A percentile compares a stretch with the other conserved stretches of the same genome.
Conservation (phyloP, 257 asterid genomes). For the Petunia axillaris region DNA sequence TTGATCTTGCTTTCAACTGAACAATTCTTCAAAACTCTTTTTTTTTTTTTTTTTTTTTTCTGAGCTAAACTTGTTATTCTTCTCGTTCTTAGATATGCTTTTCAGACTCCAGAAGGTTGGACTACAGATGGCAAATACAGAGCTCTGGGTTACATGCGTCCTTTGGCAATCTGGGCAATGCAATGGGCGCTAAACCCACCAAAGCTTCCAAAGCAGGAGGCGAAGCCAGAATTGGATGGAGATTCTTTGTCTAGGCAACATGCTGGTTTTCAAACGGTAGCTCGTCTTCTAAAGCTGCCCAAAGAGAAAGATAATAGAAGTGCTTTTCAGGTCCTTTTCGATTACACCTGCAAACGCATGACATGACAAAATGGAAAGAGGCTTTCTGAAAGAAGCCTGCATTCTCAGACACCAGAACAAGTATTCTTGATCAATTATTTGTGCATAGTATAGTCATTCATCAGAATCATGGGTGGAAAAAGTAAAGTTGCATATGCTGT, state of each 20-base stretch:
- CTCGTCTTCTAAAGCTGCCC: conserved; percentile 68
- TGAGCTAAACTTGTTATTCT: neutral
- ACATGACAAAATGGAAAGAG: conserved; percentile 38
- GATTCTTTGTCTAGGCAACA: conserved; percentile 70
- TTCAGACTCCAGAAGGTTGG: conserved; percentile 96
- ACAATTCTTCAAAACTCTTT: neutral
- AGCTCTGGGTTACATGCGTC: conserved; percentile 86
- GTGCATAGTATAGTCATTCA: neutral
- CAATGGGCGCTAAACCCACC: conserved; percentile 86
- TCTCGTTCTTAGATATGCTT: conserved; percentile 59
- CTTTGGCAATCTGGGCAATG: conserved; percentile 97
- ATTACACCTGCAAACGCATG: conserved; percentile 79
- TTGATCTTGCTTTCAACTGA: neutral
- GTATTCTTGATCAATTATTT: conserved; percentile 16
- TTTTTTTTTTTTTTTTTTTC: too few relatives aligned
- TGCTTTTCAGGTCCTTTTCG: conserved; percentile 70
- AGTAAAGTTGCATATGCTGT: neutral
- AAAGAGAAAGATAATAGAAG: conserved; percentile 71
- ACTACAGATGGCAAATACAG: conserved; percentile 72
- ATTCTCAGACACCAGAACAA: neutral
- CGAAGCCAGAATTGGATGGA: conserved; percentile 50
- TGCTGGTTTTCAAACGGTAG: conserved; percentile 71
- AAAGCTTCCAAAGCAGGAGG: conserved; percentile 44
- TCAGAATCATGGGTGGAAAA: neutral
- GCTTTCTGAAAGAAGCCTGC: neutral